A percentile compares a stretch with the other conserved stretches of the same genome.
phyloP scores from a whole-genome alignment of 2,329 filamentous ascomycete genomes.

The Tolypocladium tropicale region DNA sequence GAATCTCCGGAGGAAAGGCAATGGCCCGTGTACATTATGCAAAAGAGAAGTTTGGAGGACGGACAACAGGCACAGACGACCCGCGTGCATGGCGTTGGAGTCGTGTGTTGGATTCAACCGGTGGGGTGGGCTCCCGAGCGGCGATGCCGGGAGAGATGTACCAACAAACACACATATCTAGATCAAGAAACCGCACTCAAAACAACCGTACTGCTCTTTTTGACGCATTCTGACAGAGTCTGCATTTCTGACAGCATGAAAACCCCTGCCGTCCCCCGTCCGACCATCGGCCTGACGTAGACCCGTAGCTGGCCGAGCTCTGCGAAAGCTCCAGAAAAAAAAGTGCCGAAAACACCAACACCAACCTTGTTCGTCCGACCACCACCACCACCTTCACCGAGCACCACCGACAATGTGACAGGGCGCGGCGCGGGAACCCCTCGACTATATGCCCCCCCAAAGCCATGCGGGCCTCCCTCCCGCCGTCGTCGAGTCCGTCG shows the following conservation, averaged over 20 bases:
- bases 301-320: constrained; percentile 1
- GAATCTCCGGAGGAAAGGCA: neutral
- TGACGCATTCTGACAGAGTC: neutral
- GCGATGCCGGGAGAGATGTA: neutral
- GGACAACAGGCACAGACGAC: constrained; percentile 2
- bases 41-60: neutral
- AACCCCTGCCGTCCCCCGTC: neutral
- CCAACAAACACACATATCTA: neutral
- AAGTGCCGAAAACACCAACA: neutral
- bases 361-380: neutral
- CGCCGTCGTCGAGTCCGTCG: constrained; percentile 75
- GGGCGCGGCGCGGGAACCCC: neutral
- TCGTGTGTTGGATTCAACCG: neutral
- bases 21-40: neutral
- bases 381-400: neutral
- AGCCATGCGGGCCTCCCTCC: constrained; percentile 55
- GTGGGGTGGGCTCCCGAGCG: neutral
- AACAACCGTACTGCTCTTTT: neutral
- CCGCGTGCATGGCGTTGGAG: constrained; percentile 17
- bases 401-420: constrained; percentile 13
- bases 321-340: constrained; percentile 1
- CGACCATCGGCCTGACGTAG: constrained; percentile 1
- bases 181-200: neutral
- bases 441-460: constrained; percentile 32
- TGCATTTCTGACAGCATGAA: neutral